Evolutionary conservation across 371 early-diverging fungal species (phyloP).

Genomic region (Mortierella sp.): DNA sequence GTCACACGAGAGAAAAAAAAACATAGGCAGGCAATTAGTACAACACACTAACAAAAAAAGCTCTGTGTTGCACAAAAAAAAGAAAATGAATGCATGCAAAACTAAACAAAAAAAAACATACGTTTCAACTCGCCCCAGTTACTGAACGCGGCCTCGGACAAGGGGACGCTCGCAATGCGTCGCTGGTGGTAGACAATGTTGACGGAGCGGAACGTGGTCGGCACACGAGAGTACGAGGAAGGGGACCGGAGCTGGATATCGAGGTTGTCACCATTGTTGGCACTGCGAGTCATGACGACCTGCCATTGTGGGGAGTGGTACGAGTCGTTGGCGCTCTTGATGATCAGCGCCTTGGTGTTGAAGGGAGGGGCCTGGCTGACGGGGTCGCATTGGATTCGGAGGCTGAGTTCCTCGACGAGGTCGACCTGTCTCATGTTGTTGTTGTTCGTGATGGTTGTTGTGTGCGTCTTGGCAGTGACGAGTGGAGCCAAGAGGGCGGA

Average conservation of each 20-base stretch:
- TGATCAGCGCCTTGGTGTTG: neutral
- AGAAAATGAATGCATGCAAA: neutral
- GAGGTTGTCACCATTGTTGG: neutral
- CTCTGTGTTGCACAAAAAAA: neutral
- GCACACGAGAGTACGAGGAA: neutral
- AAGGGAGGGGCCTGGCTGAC: neutral
- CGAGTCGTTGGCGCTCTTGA: neutral
- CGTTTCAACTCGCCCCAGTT: slow-evolving; percentile 3
- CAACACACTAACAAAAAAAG: neutral
- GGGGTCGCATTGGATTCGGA: neutral
- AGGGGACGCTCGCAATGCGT: neutral
- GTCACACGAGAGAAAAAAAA: neutral
- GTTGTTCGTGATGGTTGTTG: neutral
- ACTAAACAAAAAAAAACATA: neutral
- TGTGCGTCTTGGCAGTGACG: neutral
- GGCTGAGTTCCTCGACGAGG: neutral
- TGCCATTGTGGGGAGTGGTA: slow-evolving; percentile 1
- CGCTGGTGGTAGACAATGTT: neutral
- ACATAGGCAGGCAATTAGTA: neutral
- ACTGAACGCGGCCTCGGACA: neutral
- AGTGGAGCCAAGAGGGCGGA: neutral
- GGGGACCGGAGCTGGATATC: neutral
- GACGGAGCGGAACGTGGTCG: neutral
- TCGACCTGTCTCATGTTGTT: neutral
- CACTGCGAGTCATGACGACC: neutral